Percentiles rank a stretch among this genome's conserved stretches.
phyloP scores from a whole-genome alignment of 2,329 filamentous ascomycete species.

The Fusarium brachygibbosum region DNA sequence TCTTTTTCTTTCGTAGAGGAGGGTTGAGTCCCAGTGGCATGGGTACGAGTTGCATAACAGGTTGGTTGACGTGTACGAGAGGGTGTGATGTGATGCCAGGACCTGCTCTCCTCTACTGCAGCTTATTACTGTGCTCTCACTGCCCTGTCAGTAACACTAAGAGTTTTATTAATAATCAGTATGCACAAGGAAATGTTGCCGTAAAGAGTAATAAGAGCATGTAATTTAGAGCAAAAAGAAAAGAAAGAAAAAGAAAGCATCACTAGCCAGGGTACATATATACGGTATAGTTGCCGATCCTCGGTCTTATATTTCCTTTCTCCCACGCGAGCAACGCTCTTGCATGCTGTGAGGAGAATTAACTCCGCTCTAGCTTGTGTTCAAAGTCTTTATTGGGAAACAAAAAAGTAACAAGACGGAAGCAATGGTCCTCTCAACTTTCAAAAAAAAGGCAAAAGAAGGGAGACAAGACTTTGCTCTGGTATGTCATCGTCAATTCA shows the following conservation, averaged over 20 bases:
- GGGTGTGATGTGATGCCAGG: conserved; percentile 24
- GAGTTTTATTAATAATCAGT: neutral
- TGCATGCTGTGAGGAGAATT: conserved; percentile 9
- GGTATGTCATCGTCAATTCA: neutral
- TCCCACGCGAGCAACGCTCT: conserved; percentile 31
- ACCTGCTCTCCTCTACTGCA: neutral
- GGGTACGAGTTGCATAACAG: conserved; percentile 1
- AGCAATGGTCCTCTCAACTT: neutral
- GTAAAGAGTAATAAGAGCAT: neutral
- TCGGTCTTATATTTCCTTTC: neutral
- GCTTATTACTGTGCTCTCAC: neutral
- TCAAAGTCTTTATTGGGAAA: neutral
- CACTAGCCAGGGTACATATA: neutral
- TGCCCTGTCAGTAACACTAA: neutral
- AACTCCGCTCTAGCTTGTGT: neutral
- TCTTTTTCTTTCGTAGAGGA: neutral
- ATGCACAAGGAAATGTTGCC: neutral
- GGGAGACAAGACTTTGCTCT: neutral
- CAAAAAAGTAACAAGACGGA: neutral
- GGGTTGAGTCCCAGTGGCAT: conserved; percentile 9
- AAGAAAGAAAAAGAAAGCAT: neutral
- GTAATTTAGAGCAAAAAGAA: neutral
- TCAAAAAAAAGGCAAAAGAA: neutral
- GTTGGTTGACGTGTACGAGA: conserved; percentile 1
- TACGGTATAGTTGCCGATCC: neutral